Evolutionary conservation across 2,329 filamentous ascomycete species (phyloP), one percentile per base, ranked within the genome.

Genomic region (Ophiostoma tasmaniense): DNA sequence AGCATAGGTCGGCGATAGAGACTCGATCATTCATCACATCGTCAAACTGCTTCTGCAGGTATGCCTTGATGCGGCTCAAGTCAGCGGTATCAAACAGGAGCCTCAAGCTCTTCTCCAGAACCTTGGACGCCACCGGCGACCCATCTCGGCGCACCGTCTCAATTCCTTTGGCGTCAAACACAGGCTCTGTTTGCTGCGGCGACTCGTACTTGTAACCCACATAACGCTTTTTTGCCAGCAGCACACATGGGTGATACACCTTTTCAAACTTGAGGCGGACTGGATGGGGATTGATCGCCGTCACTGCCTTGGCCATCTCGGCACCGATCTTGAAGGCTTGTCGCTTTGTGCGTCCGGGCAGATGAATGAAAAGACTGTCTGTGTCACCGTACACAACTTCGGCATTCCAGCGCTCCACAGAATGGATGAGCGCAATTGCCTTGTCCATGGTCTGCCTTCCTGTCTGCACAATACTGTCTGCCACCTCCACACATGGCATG

Each of bases 381-480:
- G 96, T 99, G 77, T 99, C 95, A 68, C 95, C 96, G 74, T 99
- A 99, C 0, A 99, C 94, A 0, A 99, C 95, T 79, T 99, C 95
- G 1, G 95, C 95, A 11, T 89, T 90, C 96, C 96, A 99, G 71
- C 86, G 85, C 72, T 89, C 85, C 14, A 93, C 88, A 0, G 92
- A 92, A 75, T 99, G 95, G 50, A 99, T 98, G 69, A 93, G 83
- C 0, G 93, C 92, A 72, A 98, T 96, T 2, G 95, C 91, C 71
- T 92, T 92, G 78, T 99, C 95, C 0, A 99, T 85, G 0, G 94
- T 99, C 79, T 99, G 95, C 14, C 95, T 88, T 0, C 91, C 95
- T 0, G 94, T 96, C 77, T 99, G 94, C 0, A 99, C 95, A 74
- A 99, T 99, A 78, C 92, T 97, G 80, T 99, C 95, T 8, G 95